Base-by-base conservation (phyloP, 768 basidiomycete species). In the Suillus ampliporus region DNA sequence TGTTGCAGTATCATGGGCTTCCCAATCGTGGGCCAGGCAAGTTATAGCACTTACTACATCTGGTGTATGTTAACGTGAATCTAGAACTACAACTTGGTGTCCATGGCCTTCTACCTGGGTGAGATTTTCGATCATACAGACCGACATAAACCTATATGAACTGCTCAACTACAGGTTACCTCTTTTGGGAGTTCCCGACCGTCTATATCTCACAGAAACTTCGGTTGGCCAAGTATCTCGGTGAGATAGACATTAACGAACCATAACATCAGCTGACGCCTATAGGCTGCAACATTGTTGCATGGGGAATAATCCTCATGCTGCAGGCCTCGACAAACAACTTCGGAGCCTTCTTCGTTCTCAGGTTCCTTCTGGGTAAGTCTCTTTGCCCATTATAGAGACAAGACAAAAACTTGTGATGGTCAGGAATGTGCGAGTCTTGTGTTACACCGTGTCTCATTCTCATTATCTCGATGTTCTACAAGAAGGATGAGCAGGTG, bases 401-500 rank as follows among this genome's bases (percentile, higher is more conserved):
- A 40, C 17, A 40, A 26, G 6, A 26, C 17, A 7, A 26, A 26
- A 50, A 52, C n/a, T 51, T 19, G 10, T 41, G 47, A 26, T 28
- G 41, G 31, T 10, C 38, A 88, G 87, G 87, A 43, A 87, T 89
- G 88, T 84, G 84, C 68, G 88, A 90, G 71, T 82, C 81, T 64
- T 88, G 87, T 67, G 88, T 89, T 15, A 82, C 86, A 5, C 88
- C 88, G 0, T 85, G 81, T 66, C 76, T 89, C 38, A 85, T 89
- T 71, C 74, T 88, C 57, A 81, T 89, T 43, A 81, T 88, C 46
- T 83, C 85, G 11, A 86, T 88, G 83, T 89, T 88, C 69, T 89
- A 88, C 75, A 86, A 84, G 78, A 89, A 88, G 73, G 77, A 86
- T 57, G 88, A 89, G 66, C 87, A 89, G 77, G 83, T 80, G 50